Percentiles rank a stretch among this genome's conserved stretches.
Evolutionary conservation across 1,284 basidiomycete genomes (phyloP).

Genomic region (Fomitopsis palustris): DNA sequence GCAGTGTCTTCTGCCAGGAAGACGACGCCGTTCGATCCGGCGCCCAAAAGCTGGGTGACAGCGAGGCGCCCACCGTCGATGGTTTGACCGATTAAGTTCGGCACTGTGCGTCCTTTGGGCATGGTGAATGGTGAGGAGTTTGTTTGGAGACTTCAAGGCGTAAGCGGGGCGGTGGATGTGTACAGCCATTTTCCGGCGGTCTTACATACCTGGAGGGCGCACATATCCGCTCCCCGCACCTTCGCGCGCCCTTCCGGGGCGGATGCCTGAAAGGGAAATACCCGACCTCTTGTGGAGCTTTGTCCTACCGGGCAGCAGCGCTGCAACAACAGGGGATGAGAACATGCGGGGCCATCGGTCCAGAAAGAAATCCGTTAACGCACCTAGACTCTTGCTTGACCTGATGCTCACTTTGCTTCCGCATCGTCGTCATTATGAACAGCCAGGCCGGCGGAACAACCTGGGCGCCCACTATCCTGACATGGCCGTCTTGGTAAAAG

Average conservation of each 20-base stretch:
- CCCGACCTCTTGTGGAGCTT: neutral
- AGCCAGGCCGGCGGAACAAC: too few relatives aligned
- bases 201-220: neutral
- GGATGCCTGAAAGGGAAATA: neutral
- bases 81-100: slow-evolving; percentile 48
- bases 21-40: slow-evolving; percentile 91
- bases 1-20: slow-evolving; percentile 76
- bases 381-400: neutral
- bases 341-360: neutral
- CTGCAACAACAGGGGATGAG: neutral
- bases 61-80: slow-evolving; percentile 77
- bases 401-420: neutral
- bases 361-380: neutral
- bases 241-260: neutral
- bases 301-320: neutral
- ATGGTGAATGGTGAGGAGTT: slow-evolving; percentile 9
- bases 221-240: neutral
- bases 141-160: neutral
- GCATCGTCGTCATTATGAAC: neutral
- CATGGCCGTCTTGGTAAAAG: too few relatives aligned
- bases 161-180: neutral
- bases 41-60: slow-evolving; percentile 80
- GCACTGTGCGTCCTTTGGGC: slow-evolving; percentile 5
- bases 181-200: neutral
- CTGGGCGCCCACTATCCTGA: too few relatives aligned